Conservation (phyloP, 805 yeast genomes). For the Ogataea pini region DNA sequence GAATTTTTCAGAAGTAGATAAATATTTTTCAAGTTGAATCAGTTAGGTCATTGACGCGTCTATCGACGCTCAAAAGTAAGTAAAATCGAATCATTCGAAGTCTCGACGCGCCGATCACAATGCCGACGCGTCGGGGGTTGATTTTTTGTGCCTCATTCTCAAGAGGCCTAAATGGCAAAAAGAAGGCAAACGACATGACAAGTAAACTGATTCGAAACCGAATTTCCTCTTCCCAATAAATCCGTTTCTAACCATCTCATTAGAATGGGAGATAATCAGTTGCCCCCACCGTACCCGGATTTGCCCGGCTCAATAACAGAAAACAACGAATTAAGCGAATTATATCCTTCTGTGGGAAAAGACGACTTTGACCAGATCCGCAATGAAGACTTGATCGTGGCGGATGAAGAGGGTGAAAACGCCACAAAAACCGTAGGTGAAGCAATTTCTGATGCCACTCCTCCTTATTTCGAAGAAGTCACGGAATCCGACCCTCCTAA, state of each 20-base stretch:
- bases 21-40: neutral
- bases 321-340: conserved; percentile 11
- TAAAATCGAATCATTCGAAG: too few species aligned
- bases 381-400: conserved; percentile 9
- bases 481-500: conserved; percentile 12
- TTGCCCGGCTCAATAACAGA: neutral
- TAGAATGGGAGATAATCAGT: conserved; percentile 9
- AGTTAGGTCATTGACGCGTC: too few species aligned
- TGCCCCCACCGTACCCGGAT: conserved; percentile 18
- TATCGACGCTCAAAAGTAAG: too few species aligned
- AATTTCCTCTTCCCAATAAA: neutral
- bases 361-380: conserved; percentile 8
- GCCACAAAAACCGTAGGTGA: neutral
- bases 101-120: conserved; percentile 11
- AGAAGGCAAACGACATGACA: conserved; percentile 7
- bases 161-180: conserved; percentile 4
- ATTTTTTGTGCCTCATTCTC: neutral
- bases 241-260: neutral
- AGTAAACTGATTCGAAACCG: neutral
- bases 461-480: conserved; percentile 17
- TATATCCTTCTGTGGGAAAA: conserved; percentile 17
- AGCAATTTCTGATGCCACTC: conserved; percentile 2
- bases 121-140: conserved; percentile 9
- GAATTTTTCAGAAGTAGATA: neutral
- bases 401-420: conserved; percentile 11